A percentile compares a stretch with the other conserved stretches of the same genome.
phyloP scores from a whole-genome alignment of 495 filamentous ascomycete genomes.

The Jackrogersella multiformis region DNA sequence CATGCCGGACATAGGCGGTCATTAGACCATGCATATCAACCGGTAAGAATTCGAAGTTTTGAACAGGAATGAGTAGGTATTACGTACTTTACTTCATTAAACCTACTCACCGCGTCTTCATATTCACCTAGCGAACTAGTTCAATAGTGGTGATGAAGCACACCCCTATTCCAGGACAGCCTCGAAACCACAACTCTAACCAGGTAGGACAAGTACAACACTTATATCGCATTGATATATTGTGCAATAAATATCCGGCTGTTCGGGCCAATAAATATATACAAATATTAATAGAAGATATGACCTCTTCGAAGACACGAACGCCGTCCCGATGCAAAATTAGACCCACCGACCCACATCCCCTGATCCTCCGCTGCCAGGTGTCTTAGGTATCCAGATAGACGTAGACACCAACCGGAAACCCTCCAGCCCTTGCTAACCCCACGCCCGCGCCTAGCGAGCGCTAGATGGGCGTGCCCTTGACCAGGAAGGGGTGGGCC shows the following conservation, averaged over 20 bases:
- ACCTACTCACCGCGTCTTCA: no score
- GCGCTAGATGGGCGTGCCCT: constrained; percentile 50
- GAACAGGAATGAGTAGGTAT: no score
- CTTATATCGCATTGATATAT: constrained; percentile 21
- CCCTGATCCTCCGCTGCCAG: background rate
- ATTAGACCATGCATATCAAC: background rate
- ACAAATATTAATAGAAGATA: constrained; percentile 6
- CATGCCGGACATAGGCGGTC: background rate
- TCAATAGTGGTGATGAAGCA: no score
- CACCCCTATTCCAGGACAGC: no score
- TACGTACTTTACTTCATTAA: no score
- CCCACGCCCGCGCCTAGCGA: no score
- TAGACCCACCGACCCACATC: background rate
- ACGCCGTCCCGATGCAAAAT: constrained; percentile 32
- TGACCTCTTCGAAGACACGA: background rate
- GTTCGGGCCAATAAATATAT: background rate
- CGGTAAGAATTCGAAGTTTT: background rate
- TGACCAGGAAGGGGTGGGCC: constrained; percentile 77
- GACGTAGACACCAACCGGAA: background rate
- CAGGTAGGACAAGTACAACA: no score
- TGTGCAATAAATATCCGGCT: constrained; percentile 26
- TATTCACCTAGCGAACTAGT: no score
- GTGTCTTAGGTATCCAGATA: background rate
- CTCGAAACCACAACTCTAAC: no score
- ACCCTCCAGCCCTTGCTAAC: no score